Conservation (phyloP, 495 filamentous ascomycete species). For the Neurospora cerealis region DNA sequence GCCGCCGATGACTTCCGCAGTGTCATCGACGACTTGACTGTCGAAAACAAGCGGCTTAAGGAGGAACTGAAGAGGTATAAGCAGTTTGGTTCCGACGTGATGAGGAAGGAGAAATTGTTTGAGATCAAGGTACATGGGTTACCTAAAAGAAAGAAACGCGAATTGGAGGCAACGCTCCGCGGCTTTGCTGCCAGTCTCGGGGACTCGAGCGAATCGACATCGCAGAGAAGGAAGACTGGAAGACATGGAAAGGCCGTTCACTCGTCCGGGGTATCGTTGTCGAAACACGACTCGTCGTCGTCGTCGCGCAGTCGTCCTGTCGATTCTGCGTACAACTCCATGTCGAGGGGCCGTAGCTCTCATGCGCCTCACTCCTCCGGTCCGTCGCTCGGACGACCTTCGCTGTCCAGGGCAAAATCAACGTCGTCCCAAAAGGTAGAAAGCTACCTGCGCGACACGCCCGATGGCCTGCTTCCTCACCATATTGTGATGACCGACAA, state of each 20-base stretch:
- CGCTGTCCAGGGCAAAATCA: conserved; percentile 13
- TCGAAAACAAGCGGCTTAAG: conserved; percentile 63
- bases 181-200: conserved; percentile 52
- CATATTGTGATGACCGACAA: conserved; percentile 49
- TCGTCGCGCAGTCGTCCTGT: conserved; percentile 46
- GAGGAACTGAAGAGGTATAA: conserved; percentile 58
- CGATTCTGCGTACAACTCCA: conserved; percentile 68
- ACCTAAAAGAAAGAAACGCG: conserved; percentile 53
- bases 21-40: conserved; percentile 63
- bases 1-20: conserved; percentile 51
- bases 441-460: conserved; percentile 52
- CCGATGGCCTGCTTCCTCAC: conserved; percentile 46
- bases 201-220: conserved; percentile 28
- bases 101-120: conserved; percentile 59
- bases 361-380: conserved; percentile 25
- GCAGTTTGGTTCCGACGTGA: conserved; percentile 46
- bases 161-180: conserved; percentile 60
- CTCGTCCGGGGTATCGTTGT: conserved; percentile 20
- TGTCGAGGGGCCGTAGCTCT: conserved; percentile 43
- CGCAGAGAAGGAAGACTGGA: conserved; percentile 20
- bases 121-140: conserved; percentile 67
- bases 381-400: conserved; percentile 16
- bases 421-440: conserved; percentile 42
- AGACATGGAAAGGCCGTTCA: conserved; percentile 23
- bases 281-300: conserved; percentile 38